A percentile compares a stretch with the other conserved stretches of the same genome.
phyloP scores from a whole-genome alignment of 306 rosid species.

The Astragalus glycyphyllos region DNA sequence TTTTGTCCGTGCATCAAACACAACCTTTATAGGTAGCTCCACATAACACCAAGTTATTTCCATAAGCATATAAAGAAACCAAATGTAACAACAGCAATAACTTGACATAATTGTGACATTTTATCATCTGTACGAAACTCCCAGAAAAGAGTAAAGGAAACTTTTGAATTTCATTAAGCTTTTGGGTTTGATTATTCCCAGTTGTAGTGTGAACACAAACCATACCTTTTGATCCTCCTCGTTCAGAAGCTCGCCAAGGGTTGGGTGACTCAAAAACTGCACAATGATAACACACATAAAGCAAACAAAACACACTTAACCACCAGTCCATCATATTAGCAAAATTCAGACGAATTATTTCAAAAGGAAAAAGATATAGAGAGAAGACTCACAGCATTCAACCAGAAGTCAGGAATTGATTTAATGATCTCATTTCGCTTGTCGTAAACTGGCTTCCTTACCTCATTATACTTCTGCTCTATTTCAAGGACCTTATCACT shows the following conservation, averaged over 20 bases:
- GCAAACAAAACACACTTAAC: background rate
- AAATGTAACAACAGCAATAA: background rate
- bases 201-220: background rate
- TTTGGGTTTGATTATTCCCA: too few species aligned
- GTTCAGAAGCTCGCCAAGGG: constrained; percentile 12
- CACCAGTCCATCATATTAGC: background rate
- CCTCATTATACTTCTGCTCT: constrained; percentile 89
- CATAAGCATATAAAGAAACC: background rate
- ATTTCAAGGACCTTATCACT: constrained; percentile 88
- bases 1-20: background rate
- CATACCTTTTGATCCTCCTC: constrained; percentile 31
- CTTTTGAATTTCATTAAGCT: too few species aligned
- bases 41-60: background rate
- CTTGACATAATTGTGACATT: background rate
- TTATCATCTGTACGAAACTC: too few species aligned
- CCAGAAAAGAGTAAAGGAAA: too few species aligned
- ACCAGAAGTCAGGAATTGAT: constrained; percentile 93
- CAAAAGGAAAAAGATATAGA: background rate
- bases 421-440: constrained; percentile 78
- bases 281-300: background rate
- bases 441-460: constrained; percentile 79
- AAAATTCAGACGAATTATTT: background rate
- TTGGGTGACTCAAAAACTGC: constrained; percentile 34
- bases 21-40: background rate
- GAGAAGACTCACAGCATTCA: constrained; percentile 72